Evolutionary conservation across 169 alveolate genomes (phyloP), one percentile per base, ranked within the genome.

Genomic region (Eimeria praecox): DNA sequence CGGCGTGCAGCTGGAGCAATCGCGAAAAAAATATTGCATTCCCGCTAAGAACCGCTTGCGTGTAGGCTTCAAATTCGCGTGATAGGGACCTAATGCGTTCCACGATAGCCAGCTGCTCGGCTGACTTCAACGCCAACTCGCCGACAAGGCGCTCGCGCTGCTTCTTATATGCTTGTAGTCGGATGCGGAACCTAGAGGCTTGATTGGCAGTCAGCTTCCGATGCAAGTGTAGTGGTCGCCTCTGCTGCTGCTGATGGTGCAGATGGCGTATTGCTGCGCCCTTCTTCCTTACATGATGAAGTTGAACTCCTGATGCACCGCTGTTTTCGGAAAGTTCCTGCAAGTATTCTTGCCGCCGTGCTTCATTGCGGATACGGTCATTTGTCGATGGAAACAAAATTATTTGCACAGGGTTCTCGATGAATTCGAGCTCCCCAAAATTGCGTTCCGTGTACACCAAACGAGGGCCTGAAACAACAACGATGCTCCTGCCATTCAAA

Each of bases 371-470:
- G 46, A 46, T n/a, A 59, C 10, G 33, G 16, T 40, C 82, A 33
- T 87, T 71, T n/a, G 49, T 30, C 33, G 78, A 22, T 38, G 80
- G 95, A 22, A 91, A 40, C 24, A 83, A 83, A 66, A 93, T 6
- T 56, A 33, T 24, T n/a, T 64, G 75, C 93, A 93, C n/a, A 35
- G 96, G 96, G 77, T 64, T 93, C 40, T 73, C 62, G 44, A 93
- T 69, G 80, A 93, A 69, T n/a, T 93, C 86, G 49, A 93, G 49
- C 46, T 93, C 96, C 24, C 90, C 96, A 24, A 93, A 88, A 40
- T 93, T 93, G 78, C 96, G 92, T 27, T 66, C 88, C 40, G 94
- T 93, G 89, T 93, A 93, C 80, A 93, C 78, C 86, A 93, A 90
- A 35, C 96, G 93, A 42, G 90, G 94, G 20, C 94, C 96, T 93